Percentiles rank a stretch among this genome's conserved stretches.
Conservation (phyloP, 345 rosid genomes). For the Euclidium syriacum region DNA sequence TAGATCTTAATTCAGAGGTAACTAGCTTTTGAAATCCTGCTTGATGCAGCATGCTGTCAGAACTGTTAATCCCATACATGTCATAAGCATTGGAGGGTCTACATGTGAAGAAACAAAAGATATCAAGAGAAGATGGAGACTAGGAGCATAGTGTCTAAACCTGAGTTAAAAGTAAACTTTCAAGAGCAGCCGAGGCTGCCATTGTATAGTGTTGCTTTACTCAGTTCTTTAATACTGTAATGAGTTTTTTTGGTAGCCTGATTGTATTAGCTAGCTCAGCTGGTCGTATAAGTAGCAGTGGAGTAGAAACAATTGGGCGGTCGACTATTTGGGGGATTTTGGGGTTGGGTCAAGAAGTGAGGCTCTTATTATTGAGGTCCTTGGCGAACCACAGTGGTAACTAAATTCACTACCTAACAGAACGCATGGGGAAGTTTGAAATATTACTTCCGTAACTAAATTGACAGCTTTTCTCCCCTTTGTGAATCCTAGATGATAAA, state of each 20-base stretch:
- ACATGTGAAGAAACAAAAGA: neutral
- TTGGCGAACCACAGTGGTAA: neutral
- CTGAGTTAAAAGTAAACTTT: neutral
- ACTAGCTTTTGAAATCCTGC: neutral
- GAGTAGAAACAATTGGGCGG: neutral
- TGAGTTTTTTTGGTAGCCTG: neutral
- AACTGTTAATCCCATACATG: neutral
- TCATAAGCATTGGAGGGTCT: neutral
- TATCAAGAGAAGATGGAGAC: neutral
- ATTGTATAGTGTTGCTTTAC: neutral
- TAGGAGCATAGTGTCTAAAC: neutral
- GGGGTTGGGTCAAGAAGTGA: neutral
- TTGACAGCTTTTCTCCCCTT: neutral
- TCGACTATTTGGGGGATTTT: neutral
- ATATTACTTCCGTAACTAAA: neutral
- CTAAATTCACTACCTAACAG: neutral
- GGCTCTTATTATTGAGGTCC: neutral
- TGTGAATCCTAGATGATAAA: neutral
- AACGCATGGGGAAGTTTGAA: neutral
- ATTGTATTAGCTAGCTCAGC: neutral
- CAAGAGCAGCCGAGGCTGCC: neutral
- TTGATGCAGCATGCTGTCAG: neutral
- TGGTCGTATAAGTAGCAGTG: neutral
- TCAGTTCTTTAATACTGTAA: neutral
- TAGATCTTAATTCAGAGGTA: neutral